A percentile compares a stretch with the other conserved stretches of the same genome.
These are phyloP conservation scores for Yamadazyma akitaensis DNA, from an alignment of 805 yeast genomes.

Conservation along the genomic window DNA sequence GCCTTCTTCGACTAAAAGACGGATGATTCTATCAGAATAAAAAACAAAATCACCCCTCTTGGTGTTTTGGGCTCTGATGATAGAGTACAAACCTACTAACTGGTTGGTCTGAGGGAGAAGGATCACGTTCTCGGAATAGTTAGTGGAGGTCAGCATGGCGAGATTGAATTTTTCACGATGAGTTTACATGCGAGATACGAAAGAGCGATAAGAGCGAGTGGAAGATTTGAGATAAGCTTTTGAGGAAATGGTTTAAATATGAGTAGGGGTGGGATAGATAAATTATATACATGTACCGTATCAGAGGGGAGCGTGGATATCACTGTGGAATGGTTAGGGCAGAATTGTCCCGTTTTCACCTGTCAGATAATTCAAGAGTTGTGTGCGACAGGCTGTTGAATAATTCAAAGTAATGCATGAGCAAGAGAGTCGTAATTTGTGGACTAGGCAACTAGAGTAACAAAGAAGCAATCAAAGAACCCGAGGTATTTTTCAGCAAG, in stretches of 20 bases:
- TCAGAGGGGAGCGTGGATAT: too few species aligned
- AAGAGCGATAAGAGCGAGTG: neutral
- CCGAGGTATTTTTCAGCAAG: too few species aligned
- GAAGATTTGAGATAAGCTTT: neutral
- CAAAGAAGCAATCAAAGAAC: too few species aligned
- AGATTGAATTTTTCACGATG: constrained; percentile 2
- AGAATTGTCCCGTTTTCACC: too few species aligned
- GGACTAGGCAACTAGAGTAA: too few species aligned
- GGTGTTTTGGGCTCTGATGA: constrained; percentile 80
- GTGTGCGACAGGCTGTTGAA: too few species aligned
- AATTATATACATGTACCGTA: too few species aligned
- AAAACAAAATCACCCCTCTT: constrained; percentile 90
- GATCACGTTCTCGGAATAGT: constrained; percentile 49
- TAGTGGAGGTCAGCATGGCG: constrained; percentile 10
- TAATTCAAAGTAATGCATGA: too few species aligned
- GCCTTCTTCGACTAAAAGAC: constrained; percentile 93
- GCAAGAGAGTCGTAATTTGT: too few species aligned
- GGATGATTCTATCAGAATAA: constrained; percentile 90
- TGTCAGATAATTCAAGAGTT: too few species aligned
- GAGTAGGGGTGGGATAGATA: too few species aligned
- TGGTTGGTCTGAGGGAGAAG: constrained; percentile 88
- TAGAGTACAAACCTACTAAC: constrained; percentile 80
- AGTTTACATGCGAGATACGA: neutral
- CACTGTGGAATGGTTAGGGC: too few species aligned
- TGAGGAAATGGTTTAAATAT: neutral